Conservation (phyloP, 768 basidiomycete genomes). For the Heimioporus sp. region DNA sequence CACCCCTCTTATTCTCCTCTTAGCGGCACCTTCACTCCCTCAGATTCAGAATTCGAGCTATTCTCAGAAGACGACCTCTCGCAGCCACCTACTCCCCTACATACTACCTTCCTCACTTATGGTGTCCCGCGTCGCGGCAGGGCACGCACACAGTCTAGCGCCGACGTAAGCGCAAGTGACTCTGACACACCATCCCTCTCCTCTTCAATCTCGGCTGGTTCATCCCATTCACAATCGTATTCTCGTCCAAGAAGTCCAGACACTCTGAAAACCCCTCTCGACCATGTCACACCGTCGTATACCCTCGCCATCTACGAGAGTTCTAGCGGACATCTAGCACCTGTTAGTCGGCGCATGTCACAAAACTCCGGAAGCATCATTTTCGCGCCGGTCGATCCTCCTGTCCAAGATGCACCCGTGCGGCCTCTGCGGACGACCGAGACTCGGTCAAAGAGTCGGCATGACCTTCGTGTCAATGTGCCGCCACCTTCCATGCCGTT, state of each 20-base stretch:
- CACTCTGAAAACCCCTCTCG: conserved; percentile 32
- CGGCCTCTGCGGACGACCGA: conserved; percentile 3
- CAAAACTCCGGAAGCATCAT: conserved; percentile 21
- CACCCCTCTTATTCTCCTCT: conserved; percentile 15
- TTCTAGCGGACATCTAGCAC: conserved; percentile 17
- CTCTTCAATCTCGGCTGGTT: conserved; percentile 41
- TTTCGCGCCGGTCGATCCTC: conserved; percentile 19
- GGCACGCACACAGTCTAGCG: conserved; percentile 24
- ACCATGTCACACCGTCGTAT: conserved; percentile 19
- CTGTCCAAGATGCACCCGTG: conserved; percentile 20
- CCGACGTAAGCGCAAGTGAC: conserved; percentile 33
- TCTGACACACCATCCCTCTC: conserved; percentile 51
- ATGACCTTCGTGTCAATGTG: conserved; percentile 30
- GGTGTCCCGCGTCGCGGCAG: conserved; percentile 35
- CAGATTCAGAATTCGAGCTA: conserved; percentile 36
- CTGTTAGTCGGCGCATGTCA: conserved; percentile 9
- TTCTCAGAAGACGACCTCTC: conserved; percentile 29
- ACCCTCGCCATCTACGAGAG: conserved; percentile 39
- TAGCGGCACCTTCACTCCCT: conserved; percentile 17
- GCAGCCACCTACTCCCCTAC: conserved; percentile 18
- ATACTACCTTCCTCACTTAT: conserved; percentile 21
- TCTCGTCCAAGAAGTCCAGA: conserved; percentile 35
- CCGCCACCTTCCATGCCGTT: conserved; percentile 17
- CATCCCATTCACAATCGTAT: conserved; percentile 31
- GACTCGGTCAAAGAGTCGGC: conserved; percentile 23